Evolutionary conservation across 179 eudicot species (phyloP).

Genomic region (Pouteria campechiana): DNA sequence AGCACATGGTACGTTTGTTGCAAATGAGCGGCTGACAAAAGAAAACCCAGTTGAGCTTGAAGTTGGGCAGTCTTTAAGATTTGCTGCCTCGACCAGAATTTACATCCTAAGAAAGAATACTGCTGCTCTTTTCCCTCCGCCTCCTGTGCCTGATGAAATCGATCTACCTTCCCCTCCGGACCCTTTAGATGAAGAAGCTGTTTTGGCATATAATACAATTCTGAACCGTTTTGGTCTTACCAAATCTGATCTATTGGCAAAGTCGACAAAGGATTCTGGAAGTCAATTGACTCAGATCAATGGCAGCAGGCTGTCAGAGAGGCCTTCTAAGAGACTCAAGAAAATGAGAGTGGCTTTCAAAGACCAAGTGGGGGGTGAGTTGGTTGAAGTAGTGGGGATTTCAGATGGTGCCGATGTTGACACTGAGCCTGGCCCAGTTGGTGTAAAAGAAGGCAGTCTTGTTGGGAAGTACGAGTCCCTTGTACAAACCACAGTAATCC

Average conservation of each 20-base stretch:
- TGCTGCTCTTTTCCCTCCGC: constrained; percentile 71
- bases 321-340: constrained; percentile 59
- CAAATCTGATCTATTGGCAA: constrained; percentile 15
- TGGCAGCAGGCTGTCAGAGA: constrained; percentile 18
- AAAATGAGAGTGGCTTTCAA: constrained; percentile 64
- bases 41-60: constrained; percentile 90
- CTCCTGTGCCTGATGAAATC: constrained; percentile 41
- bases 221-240: constrained; percentile 57
- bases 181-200: constrained; percentile 93
- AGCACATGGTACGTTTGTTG: constrained; percentile 98
- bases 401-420: constrained; percentile 98
- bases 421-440: constrained; percentile 91
- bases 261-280: constrained; percentile 11
- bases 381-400: constrained; percentile 82
- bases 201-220: constrained; percentile 78
- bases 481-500: constrained; percentile 78
- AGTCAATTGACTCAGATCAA: constrained; percentile 18
- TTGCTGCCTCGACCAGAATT: constrained; percentile 92
- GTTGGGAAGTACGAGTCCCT: constrained; percentile 95
- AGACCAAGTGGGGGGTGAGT: constrained; percentile 90
- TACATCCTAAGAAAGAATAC: constrained; percentile 71
- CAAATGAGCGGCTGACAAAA: constrained; percentile 83
- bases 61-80: constrained; percentile 82
- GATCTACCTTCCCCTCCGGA: constrained; percentile 85
- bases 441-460: constrained; percentile 97